Conservation (phyloP, 768 basidiomycete genomes). For the Coprinellus aureogranulatus region DNA sequence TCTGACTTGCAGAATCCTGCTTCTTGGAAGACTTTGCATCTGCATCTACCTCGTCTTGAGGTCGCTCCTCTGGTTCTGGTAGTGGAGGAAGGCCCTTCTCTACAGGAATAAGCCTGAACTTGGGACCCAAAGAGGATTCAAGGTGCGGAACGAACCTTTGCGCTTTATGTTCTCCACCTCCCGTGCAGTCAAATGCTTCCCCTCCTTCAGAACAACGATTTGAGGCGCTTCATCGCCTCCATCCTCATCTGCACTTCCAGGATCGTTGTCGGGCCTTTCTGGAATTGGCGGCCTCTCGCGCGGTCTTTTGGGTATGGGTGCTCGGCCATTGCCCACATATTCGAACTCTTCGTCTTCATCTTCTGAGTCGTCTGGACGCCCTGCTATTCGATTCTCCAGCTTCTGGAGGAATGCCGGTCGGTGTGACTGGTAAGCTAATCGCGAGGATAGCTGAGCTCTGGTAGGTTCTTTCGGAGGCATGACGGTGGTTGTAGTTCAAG, state of each 20-base stretch:
- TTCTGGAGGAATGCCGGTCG: slow-evolving; percentile 66
- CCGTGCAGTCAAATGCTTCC: slow-evolving; percentile 77
- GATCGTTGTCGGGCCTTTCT: slow-evolving; percentile 62
- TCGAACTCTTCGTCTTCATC: slow-evolving; percentile 53
- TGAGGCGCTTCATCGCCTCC: slow-evolving; percentile 79
- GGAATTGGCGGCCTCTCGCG: slow-evolving; percentile 60
- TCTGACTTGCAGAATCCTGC: neutral
- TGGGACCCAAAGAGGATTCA: neutral
- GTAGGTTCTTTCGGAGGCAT: slow-evolving; percentile 65
- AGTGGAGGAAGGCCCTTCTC: neutral
- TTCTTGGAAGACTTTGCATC: neutral
- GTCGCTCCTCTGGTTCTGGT: neutral
- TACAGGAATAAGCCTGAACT: slow-evolving; percentile 22
- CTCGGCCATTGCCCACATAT: slow-evolving; percentile 64
- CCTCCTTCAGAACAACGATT: slow-evolving; percentile 83
- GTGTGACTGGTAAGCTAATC: slow-evolving; percentile 59
- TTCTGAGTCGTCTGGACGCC: slow-evolving; percentile 47
- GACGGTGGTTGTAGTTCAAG: neutral
- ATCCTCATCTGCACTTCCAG: slow-evolving; percentile 59
- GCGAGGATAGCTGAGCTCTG: slow-evolving; percentile 67
- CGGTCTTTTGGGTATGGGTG: slow-evolving; percentile 73
- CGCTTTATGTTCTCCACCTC: slow-evolving; percentile 79
- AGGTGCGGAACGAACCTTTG: slow-evolving; percentile 45
- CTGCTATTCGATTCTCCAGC: slow-evolving; percentile 61
- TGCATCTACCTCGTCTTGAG: neutral